Conservation (phyloP, 2,329 filamentous ascomycete genomes). For the Aureobasidium sp. region DNA sequence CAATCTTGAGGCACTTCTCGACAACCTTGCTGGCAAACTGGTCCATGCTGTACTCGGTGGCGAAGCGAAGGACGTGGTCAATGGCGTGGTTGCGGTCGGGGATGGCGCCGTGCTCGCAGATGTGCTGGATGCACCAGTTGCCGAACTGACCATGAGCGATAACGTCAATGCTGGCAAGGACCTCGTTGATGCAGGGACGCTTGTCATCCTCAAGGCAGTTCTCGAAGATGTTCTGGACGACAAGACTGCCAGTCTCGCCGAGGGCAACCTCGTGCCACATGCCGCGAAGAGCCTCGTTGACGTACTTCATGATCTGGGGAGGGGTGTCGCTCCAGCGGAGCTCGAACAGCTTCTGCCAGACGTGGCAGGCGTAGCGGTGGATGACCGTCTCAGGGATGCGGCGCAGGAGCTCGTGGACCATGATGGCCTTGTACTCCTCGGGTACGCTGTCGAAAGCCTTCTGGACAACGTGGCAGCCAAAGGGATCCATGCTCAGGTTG, state of each 20-base stretch:
- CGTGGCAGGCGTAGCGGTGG: slow-evolving; percentile 96
- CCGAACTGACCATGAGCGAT: slow-evolving; percentile 97
- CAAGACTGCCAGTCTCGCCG: slow-evolving; percentile 92
- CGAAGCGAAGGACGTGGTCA: slow-evolving; percentile 88
- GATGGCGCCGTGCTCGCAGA: slow-evolving; percentile 90
- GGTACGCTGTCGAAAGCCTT: slow-evolving; percentile 98
- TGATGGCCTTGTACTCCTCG: slow-evolving; percentile 94
- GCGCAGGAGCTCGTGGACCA: slow-evolving; percentile 95
- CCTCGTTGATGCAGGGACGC: slow-evolving; percentile 96
- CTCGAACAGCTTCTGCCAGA: slow-evolving; percentile 99
- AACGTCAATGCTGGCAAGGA: slow-evolving; percentile 87
- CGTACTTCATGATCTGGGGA: slow-evolving; percentile 96
- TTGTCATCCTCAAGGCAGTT: slow-evolving; percentile 99
- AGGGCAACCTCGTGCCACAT: slow-evolving; percentile 99
- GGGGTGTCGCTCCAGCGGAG: slow-evolving; percentile 90
- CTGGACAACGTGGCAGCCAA: slow-evolving; percentile 95
- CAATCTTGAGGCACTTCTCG: slow-evolving; percentile 97
- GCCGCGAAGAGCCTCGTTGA: slow-evolving; percentile 86
- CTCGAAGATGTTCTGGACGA: slow-evolving; percentile 99
- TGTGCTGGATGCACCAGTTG: slow-evolving; percentile 99
- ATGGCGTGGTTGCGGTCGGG: slow-evolving; percentile 87
- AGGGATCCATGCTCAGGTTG: slow-evolving; percentile 94
- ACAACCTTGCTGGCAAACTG: slow-evolving; percentile 99
- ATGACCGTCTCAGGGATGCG: slow-evolving; percentile 97
- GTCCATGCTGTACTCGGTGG: slow-evolving; percentile 95